Evolutionary conservation across 441 rosid genomes (phyloP), one percentile per base, ranked within the genome.

Genomic region (Euphorbia schlechtendalii): DNA sequence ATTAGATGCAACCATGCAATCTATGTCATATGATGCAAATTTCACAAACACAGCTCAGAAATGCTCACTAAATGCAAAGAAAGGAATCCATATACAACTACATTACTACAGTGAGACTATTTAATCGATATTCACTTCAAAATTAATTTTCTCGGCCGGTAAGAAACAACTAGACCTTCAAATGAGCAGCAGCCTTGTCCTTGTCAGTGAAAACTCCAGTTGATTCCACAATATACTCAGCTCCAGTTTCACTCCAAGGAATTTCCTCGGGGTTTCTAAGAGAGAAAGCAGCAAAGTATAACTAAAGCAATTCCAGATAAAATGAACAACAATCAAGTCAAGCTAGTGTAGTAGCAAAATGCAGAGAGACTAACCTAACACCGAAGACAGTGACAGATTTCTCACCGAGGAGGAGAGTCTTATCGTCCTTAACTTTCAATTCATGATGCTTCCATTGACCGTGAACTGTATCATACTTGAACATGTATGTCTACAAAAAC

Each of bases 151-250:
- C 51, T 46, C 18, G 3, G 55, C 36, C 45, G 5, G 27, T 13
- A 22, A 13, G 18, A 60, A 43, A 5, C 2, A 22, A 34, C 25
- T 28, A 12, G n/a, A 41, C 25, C 8, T 22, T 32, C 81, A 87
- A 76, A 70, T 87, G 94, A 63, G 94, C 90, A 68, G 90, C 82
- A 30, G 90, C 94, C 71, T 87, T 87, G 10, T 87, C 90, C n/a
- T n/a, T n/a, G n/a, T n/a, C n/a, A n/a, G n/a, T n/a, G n/a, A n/a
- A n/a, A n/a, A n/a, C n/a, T n/a, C n/a, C n/a, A n/a, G n/a, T 87
- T 38, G 94, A 85, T 67, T 87, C 90, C 25, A 87, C 87, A 24
- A 87, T 27, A 62, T 28, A 85, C 36, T 85, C 89, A 6, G 94
- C 90, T 46, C 94, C 90, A 7, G 87, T 72, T 78, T 81, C 77